phyloP scores from a whole-genome alignment of 192 early-diverging fungal genomes.

The Coemansia sp. region DNA sequence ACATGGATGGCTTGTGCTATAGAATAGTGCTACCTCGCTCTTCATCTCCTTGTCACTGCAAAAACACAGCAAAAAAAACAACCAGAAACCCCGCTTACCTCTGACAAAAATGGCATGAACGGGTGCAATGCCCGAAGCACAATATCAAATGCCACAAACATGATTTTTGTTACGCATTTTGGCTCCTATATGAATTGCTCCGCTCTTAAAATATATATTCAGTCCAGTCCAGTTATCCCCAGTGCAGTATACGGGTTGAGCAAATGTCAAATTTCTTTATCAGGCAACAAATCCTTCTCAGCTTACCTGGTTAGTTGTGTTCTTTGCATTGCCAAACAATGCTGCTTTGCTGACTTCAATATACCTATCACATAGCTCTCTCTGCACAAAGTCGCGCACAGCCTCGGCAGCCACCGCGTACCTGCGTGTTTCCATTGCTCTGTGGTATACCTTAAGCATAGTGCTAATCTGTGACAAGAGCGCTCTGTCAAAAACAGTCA shows the following conservation, averaged over 20 bases:
- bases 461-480: conserved; percentile 80
- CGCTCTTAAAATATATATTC: not conserved
- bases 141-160: conserved; percentile 49
- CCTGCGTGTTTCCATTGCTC: conserved; percentile 67
- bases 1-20: not conserved
- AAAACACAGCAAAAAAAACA: not conserved
- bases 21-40: not conserved
- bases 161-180: conserved; percentile 25
- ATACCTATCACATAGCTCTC: conserved; percentile 94
- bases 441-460: conserved; percentile 66
- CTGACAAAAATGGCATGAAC: conserved; percentile 97
- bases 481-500: conserved; percentile 80
- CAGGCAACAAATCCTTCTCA: not conserved
- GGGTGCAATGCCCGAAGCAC: conserved; percentile 84
- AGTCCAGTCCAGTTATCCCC: not conserved
- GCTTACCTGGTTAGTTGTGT: conserved; percentile 57
- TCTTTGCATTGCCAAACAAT: conserved; percentile 62
- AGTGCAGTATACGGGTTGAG: too few species aligned
- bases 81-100: conserved; percentile 55
- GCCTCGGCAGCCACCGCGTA: conserved; percentile 79
- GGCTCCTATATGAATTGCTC: conserved; percentile 29
- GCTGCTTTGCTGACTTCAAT: conserved; percentile 84
- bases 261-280: not conserved
- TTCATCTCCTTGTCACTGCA: not conserved
- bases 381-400: conserved; percentile 84